These are phyloP conservation scores for Calonectria henricotiae DNA, from an alignment of 2,329 filamentous ascomycete species.

Conservation along the genomic window DNA sequence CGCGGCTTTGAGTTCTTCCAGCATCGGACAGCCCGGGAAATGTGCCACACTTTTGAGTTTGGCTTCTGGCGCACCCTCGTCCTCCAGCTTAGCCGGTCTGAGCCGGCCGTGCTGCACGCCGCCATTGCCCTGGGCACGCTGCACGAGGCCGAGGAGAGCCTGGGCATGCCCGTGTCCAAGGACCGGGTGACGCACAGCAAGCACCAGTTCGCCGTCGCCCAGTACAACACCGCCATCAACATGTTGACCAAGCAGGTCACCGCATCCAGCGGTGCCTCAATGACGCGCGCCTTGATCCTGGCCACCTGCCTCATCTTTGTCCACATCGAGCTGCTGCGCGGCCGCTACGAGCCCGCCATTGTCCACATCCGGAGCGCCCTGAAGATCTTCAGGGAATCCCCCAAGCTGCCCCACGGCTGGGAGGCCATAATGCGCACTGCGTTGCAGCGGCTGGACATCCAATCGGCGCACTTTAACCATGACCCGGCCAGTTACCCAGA, in stretches of 20 bases:
- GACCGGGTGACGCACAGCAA: constrained; percentile 15
- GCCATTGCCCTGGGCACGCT: constrained; percentile 24
- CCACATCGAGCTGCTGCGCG: constrained; percentile 25
- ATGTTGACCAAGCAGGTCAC: constrained; percentile 10
- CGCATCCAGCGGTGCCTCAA: not conserved
- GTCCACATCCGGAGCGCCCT: constrained; percentile 20
- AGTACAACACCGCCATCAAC: constrained; percentile 27
- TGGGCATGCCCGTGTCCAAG: constrained; percentile 27
- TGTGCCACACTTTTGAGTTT: constrained; percentile 26
- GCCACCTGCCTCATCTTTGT: constrained; percentile 24
- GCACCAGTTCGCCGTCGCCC: constrained; percentile 22
- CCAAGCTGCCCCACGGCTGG: constrained; percentile 18
- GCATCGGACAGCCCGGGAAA: constrained; percentile 17
- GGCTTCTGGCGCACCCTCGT: constrained; percentile 25
- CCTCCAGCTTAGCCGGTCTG: constrained; percentile 17
- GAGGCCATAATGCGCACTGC: constrained; percentile 20
- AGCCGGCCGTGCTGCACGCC: constrained; percentile 17
- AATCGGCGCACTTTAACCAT: constrained; percentile 17
- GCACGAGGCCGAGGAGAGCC: constrained; percentile 24
- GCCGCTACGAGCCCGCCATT: constrained; percentile 9
- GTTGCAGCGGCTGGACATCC: constrained; percentile 5
- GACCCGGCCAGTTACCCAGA: constrained; percentile 2
- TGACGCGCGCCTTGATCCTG: constrained; percentile 9
- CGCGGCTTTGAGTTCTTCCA: constrained; percentile 26
- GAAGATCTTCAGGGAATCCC: constrained; percentile 18